Evolutionary conservation across 2,329 filamentous ascomycete species (phyloP), one percentile per base, ranked within the genome.

Genomic region (Shiraia bambusicola): DNA sequence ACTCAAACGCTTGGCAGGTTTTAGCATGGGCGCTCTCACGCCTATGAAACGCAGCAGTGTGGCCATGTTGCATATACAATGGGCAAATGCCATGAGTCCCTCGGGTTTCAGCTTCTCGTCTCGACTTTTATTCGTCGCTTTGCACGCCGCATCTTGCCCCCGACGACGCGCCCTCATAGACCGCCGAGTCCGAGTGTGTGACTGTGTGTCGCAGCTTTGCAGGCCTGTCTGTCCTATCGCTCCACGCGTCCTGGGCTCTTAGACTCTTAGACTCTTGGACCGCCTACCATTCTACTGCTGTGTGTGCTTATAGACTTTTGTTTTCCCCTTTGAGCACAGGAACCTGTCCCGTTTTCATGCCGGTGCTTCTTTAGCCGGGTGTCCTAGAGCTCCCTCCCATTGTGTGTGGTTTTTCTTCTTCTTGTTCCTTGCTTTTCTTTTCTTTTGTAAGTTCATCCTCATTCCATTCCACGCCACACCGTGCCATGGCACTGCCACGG

Each of bases 351-450:
- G 59, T 62, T 61, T 64, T 62, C 55, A 66, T 67, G 63, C 63
- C 61, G 61, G 63, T 65, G 56, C 54, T 54, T 66, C 59, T 61
- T 67, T 66, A 67, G 57, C 65, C 65, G 65, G 58, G 53, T 53
- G 50, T 53, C 43, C 50, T 39, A 59, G 52, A 47, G 49, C 48
- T 49, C 40, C 42, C 47, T 49, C 40, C 42, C 47, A 49, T 49
- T 50, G 46, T 45, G 46, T 51, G 42, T 55, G 44, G 33, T 41
- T 53, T 67, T 56, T 59, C 36, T 67, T 67, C 61, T 61, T 59
- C 56, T 49, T 50, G 46, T 45, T 46, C 50, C 41, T 55, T 42
- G 33, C 42, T 53, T 67, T 56, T 59, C 36, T 67, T 67, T 61
- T 61, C 58, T 55, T 56, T 66, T 61, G 65, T 69, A 52, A 58